These are phyloP conservation scores for Emergomyces pasteurianus DNA, from an alignment of 2,329 filamentous ascomycete species.

Conservation along the genomic window DNA sequence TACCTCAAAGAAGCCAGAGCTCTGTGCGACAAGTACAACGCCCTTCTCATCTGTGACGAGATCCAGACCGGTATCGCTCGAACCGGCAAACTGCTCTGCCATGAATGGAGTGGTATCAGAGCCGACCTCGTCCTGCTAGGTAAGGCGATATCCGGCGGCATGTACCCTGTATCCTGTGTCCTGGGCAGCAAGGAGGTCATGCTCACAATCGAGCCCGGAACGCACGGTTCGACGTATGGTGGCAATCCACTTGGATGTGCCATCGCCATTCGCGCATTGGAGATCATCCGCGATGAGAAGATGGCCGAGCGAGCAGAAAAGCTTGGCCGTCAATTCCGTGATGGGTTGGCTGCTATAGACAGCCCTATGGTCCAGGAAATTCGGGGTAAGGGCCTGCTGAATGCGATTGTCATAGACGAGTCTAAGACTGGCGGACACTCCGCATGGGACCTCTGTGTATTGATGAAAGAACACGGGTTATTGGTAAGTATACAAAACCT, in stretches of 20 bases:
- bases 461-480: constrained; percentile 90
- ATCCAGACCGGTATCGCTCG: constrained; percentile 96
- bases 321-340: constrained; percentile 71
- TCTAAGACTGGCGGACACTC: constrained; percentile 69
- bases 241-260: constrained; percentile 93
- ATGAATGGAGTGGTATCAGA: constrained; percentile 89
- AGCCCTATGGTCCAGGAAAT: constrained; percentile 71
- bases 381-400: constrained; percentile 85
- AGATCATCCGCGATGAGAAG: constrained; percentile 85
- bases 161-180: constrained; percentile 97
- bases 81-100: constrained; percentile 86
- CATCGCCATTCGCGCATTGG: constrained; percentile 85
- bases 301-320: constrained; percentile 72
- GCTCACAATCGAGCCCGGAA: constrained; percentile 91
- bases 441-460: constrained; percentile 91
- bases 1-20: constrained; percentile 71
- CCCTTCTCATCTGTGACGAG: constrained; percentile 93
- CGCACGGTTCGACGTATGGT: constrained; percentile 96
- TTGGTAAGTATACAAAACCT: constrained; percentile 48
- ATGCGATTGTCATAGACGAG: constrained; percentile 94
- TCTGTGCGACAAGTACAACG: constrained; percentile 90
- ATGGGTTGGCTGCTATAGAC: constrained; percentile 62
- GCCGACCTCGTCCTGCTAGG: constrained; percentile 89
- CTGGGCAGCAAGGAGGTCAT: constrained; percentile 82
- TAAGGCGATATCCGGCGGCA: constrained; percentile 94